Base-by-base conservation (phyloP, 202 grass and related monocot genomes). In the Sporobolus alterniflorus region DNA sequence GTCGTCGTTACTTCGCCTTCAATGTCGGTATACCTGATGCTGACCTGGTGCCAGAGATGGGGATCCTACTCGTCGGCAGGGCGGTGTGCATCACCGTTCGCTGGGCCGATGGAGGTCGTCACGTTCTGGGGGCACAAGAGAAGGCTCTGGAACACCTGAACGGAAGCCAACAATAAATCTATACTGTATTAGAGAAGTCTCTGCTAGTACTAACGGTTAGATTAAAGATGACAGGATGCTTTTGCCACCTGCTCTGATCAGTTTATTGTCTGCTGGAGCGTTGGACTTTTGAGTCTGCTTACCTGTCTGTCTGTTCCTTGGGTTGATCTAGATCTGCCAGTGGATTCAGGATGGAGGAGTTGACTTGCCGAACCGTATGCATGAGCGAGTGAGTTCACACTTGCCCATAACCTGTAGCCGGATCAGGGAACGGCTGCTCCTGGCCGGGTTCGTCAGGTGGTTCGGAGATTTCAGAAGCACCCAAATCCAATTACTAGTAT, bases 261-360 rank as follows among this genome's bases (percentile, higher is more conserved):
- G n/a, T 42, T 10, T 73, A n/a, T 20, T 56, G 2, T 33, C 14
- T 24, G 18, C n/a, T 33, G 26, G 43, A 66, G 42, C 34, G 12
- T 67, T 43, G 47, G 54, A 25, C 33, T 29, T 77, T 84, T 64
- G 74, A 78, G 55, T 11, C 50, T 21, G 24, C n/a, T 11, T 12
- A 3, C 3, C 41, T 11, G 12, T 61, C 16, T 14, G 21, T 51
- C 7, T 9, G 11, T 32, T 74, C 25, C 25, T 34, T 46, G 4
- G 47, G 13, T 24, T 78, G 75, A 73, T 85, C 75, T 73, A 69
- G 46, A 79, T 85, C 83, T 20, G 50, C n/a, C 51, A 16, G 5
- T 1, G 34, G 43, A 75, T 77, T 64, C 15, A 34, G 49, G 24
- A 65, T 15, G 4, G 3, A 43, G 0, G 61, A 75, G 81, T 67